Evolutionary conservation across 176 grass and related monocot species (phyloP).

Genomic region (Leersia perrieri): DNA sequence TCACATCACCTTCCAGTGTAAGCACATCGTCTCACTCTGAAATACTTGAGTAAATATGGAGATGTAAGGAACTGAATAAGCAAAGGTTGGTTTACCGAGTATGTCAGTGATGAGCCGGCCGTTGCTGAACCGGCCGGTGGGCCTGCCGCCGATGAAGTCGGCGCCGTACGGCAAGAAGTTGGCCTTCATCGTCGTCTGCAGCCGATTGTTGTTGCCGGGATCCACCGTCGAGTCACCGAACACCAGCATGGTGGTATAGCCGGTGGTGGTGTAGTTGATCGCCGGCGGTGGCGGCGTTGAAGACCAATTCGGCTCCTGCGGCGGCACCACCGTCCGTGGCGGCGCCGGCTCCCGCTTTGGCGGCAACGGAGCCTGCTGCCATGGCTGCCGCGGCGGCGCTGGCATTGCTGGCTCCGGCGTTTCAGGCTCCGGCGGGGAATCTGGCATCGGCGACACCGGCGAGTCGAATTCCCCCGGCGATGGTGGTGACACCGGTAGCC

Average conservation of each 20-base stretch:
- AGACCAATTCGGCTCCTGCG: constrained; percentile 14
- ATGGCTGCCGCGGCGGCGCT: neutral
- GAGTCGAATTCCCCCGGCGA: neutral
- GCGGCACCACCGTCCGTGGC: constrained; percentile 22
- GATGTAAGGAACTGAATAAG: too few species aligned
- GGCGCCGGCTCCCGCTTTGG: neutral
- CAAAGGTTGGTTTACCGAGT: constrained; percentile 22
- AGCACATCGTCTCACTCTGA: neutral
- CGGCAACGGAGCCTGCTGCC: neutral
- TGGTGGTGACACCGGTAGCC: neutral
- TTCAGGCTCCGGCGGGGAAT: neutral
- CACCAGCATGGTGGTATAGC: constrained; percentile 44
- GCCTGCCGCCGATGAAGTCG: constrained; percentile 28
- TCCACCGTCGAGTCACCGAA: constrained; percentile 67
- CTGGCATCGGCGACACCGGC: neutral
- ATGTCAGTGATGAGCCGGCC: constrained; percentile 58
- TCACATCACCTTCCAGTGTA: neutral
- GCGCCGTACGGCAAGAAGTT: constrained; percentile 55
- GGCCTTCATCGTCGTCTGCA: constrained; percentile 47
- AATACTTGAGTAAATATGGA: neutral
- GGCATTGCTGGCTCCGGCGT: neutral
- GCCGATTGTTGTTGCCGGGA: constrained; percentile 57
- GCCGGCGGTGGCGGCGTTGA: neutral
- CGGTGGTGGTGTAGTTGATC: constrained; percentile 7
- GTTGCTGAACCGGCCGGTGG: constrained; percentile 59